Percentiles rank a stretch among this genome's conserved stretches.
Evolutionary conservation across 345 rosid species (phyloP).

Genomic region (Eucalyptus curtisii): DNA sequence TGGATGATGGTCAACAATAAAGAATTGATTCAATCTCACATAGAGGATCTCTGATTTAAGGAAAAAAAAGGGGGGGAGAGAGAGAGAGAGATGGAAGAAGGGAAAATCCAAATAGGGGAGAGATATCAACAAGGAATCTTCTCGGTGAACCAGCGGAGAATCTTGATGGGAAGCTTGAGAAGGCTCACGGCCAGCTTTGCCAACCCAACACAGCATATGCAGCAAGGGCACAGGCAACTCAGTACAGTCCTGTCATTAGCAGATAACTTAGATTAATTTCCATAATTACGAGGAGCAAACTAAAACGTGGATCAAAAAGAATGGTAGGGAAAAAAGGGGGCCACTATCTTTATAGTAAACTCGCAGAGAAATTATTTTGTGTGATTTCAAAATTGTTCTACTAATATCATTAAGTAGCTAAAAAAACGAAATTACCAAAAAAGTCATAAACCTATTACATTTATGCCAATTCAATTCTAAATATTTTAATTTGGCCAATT

Average conservation of each 20-base stretch:
- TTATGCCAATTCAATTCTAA: background rate
- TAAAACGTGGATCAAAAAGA: too few relatives aligned
- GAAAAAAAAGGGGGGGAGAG: background rate
- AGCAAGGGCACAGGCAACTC: conserved; percentile 12
- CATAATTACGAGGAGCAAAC: background rate
- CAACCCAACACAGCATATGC: conserved; percentile 1
- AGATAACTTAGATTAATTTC: background rate
- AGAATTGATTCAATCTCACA: background rate
- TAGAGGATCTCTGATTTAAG: background rate
- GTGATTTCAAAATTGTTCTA: too few relatives aligned
- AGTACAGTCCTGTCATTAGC: background rate
- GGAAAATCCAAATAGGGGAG: background rate
- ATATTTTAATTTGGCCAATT: too few relatives aligned
- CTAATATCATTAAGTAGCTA: background rate
- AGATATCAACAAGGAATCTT: background rate
- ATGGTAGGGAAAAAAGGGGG: background rate
- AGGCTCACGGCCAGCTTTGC: conserved; percentile 4
- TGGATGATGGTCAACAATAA: background rate
- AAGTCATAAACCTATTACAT: rapidly evolving
- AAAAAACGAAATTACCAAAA: rapidly evolving
- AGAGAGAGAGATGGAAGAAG: background rate
- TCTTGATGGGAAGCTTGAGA: conserved; percentile 1
- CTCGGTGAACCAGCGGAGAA: conserved; percentile 3
- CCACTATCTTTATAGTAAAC: background rate
- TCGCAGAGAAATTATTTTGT: rapidly evolving